Evolutionary conservation across 352 stramenopile species (phyloP), one percentile per base, ranked within the genome.

Genomic region (Phytophthora hybrid): DNA sequence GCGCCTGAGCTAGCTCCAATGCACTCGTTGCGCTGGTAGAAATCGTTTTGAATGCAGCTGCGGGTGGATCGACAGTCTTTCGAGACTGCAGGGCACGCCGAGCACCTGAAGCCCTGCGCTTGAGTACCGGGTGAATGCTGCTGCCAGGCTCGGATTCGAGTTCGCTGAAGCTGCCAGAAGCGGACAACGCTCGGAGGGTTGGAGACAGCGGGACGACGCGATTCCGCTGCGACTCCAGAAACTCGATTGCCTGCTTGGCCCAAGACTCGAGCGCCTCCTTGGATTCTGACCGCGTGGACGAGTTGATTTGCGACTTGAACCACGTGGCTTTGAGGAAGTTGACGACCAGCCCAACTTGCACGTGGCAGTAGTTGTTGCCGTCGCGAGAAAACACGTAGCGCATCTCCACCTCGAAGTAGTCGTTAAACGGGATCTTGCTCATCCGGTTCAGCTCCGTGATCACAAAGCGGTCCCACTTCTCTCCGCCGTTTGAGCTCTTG

Each of bases 221-320:
- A 59, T 83, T 74, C 56, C 66, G 51, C 41, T 88, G 80, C 0
- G 53, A 76, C 60, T 82, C 71, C 5, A 93, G 61, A 56, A 85
- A 84, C 39, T 84, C 63, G 29, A 87, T 79, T 1, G 85, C 79
- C 46, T 87, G 76, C 44, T 84, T 84, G 13, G 79, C 71, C 88
- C 88, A 94, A 4, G 76, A 62, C 59, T 93, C 85, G 3, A 90
- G 62, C 9, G 83, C 86, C 56, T 95, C 86, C 65, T 90, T 93
- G 11, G 80, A 89, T 62, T 95, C 88, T 1, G 86, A 91, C 29
- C 80, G 69, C 1, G 88, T 92, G 4, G 86, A 93, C 56, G 88
- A 95, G 51, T 90, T 84, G 49, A 95, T 95, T 56, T 95, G 88
- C 31, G 84, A 91, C 63, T 93, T 92, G 64, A 95, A 95, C 88